Base-by-base conservation (phyloP, 2,329 filamentous ascomycete species). In the Pseudogymnoascus sp. region DNA sequence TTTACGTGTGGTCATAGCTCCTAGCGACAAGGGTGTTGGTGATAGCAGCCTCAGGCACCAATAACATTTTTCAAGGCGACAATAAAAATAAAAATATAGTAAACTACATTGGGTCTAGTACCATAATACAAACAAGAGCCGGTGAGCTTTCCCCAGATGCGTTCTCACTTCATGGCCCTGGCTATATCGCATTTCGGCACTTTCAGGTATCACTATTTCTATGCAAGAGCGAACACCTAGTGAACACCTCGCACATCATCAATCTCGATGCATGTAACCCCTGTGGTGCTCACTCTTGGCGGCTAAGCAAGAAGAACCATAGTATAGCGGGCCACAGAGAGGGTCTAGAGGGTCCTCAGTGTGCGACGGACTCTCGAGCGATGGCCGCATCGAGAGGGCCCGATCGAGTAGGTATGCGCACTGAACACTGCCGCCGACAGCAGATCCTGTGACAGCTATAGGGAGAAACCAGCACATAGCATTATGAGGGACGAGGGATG, bases 1-100 rank as follows among this genome's bases (percentile, higher is more conserved):
- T 60, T 60, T 60, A 60, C 59, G 35, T 38, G 59, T 40, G 59
- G 59, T 40, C 59, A 60, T 60, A 60, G 59, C 59, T 60, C 38
- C 52, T 58, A 33, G 52, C 52, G 41, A 45, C 41, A 45, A 45
- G 41, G 41, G 41, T 45, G 41, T 25, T 45, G 21, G 41, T 45
- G 41, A 45, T 45, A 45, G 41, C 41, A 45, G 41, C 41, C 41
- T 45, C 41, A 45, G 41, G 41, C 41, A 45, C 5, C 11, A 14
- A 45, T 5, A 25, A 14, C 2, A 25, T 45, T 40, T 18, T 14
- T 2, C 1, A 8, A 43, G 12, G 40, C 40, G 40, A 45, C 41
- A 23, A 43, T 23, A 23, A 43, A 23, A 23, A 23, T 23, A 43
- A 40, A 43, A 43, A 8, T 41, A 16, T 14, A 23, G 40, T 43